Conservation (phyloP, 2,329 filamentous ascomycete genomes). For the Grosmannia clavigera region DNA sequence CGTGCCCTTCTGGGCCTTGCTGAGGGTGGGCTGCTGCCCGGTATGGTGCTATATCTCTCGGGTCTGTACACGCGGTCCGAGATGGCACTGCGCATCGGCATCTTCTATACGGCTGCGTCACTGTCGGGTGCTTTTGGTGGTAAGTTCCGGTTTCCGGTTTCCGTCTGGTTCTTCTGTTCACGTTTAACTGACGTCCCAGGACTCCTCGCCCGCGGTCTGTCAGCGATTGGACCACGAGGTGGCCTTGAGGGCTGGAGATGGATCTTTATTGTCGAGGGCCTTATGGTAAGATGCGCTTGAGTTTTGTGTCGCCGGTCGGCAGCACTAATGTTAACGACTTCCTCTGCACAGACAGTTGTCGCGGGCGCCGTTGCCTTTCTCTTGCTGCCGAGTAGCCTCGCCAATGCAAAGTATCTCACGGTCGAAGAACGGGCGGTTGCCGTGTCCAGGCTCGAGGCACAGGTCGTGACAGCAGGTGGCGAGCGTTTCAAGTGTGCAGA, state of each 20-base stretch:
- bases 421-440: slow-evolving; percentile 38
- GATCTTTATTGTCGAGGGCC: slow-evolving; percentile 50
- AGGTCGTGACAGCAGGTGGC: not conserved
- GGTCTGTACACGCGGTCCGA: slow-evolving; percentile 48
- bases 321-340: too few species aligned
- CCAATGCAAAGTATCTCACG: slow-evolving; percentile 40
- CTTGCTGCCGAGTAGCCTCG: slow-evolving; percentile 42
- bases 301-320: not conserved
- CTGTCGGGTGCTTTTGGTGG: slow-evolving; percentile 53
- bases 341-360: slow-evolving; percentile 32
- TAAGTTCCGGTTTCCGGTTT: not conserved
- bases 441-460: slow-evolving; percentile 24
- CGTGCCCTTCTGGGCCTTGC: slow-evolving; percentile 49
- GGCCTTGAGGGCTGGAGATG: slow-evolving; percentile 46
- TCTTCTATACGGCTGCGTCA: slow-evolving; percentile 57
- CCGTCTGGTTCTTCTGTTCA: not conserved
- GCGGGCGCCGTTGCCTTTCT: slow-evolving; percentile 39
- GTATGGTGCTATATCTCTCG: slow-evolving; percentile 53
- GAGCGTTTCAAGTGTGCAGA: not conserved
- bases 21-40: slow-evolving; percentile 54
- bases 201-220: slow-evolving; percentile 47
- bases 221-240: slow-evolving; percentile 42
- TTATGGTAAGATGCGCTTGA: slow-evolving; percentile 23
- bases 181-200: not conserved
- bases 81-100: slow-evolving; percentile 48